Conservation (phyloP, 2,329 filamentous ascomycete genomes). For the Monosporascus cannonballus region DNA sequence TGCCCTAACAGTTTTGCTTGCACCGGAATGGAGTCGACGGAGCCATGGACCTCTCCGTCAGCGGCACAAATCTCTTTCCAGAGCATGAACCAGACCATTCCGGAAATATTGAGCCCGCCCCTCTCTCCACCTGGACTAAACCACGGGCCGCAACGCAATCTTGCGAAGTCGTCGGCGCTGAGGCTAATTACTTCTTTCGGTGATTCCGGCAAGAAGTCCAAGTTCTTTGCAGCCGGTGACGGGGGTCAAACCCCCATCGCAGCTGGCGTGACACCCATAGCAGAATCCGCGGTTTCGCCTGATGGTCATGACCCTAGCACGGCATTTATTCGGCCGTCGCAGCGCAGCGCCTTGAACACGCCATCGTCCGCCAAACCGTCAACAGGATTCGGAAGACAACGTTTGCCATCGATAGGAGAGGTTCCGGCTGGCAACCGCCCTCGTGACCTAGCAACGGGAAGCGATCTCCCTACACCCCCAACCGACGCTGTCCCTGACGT, state of each 20-base stretch:
- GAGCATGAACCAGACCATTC: constrained; percentile 47
- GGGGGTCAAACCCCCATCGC: constrained; percentile 69
- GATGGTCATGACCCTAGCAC: constrained; percentile 59
- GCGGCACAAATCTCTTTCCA: constrained; percentile 57
- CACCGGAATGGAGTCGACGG: constrained; percentile 75
- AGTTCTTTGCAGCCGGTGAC: constrained; percentile 54
- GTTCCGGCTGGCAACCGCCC: constrained; percentile 36
- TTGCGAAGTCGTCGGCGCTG: constrained; percentile 75
- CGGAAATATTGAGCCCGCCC: constrained; percentile 61
- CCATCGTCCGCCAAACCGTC: constrained; percentile 62
- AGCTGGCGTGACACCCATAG: constrained; percentile 81
- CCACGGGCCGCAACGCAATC: constrained; percentile 53
- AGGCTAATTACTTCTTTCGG: constrained; percentile 91
- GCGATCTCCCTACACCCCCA: constrained; percentile 18
- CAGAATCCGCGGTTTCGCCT: constrained; percentile 70
- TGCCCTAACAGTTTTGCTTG: constrained; percentile 65
- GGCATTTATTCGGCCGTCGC: constrained; percentile 60
- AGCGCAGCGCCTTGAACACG: constrained; percentile 63
- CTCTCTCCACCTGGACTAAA: constrained; percentile 66
- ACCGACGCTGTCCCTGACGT: constrained; percentile 19
- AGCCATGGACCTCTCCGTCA: constrained; percentile 83
- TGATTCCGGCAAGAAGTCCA: constrained; percentile 53
- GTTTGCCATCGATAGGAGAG: constrained; percentile 76
- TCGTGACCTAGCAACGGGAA: constrained; percentile 24
- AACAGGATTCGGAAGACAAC: constrained; percentile 53